phyloP scores from a whole-genome alignment of 306 rosid genomes.

The Pyrus betulifolia region DNA sequence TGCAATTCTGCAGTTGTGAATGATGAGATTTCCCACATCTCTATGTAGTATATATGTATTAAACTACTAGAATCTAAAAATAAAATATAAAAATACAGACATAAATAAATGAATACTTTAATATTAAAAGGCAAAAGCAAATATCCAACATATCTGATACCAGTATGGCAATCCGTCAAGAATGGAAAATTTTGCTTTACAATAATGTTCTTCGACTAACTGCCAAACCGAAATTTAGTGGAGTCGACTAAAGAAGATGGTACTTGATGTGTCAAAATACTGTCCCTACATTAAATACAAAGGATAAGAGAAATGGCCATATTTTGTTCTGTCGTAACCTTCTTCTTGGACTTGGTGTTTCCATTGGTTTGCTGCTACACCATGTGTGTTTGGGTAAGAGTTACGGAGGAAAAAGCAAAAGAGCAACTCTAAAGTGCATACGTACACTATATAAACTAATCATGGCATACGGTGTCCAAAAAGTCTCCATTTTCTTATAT shows the following conservation, averaged over 20 bases:
- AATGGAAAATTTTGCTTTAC: neutral
- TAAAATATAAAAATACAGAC: neutral
- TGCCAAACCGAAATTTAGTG: neutral
- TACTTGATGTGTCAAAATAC: neutral
- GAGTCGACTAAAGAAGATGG: slow-evolving; percentile 5
- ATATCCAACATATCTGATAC: neutral
- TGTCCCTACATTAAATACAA: neutral
- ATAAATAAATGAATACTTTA: neutral
- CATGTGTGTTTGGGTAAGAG: slow-evolving; percentile 28
- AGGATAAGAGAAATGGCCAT: slow-evolving; percentile 10
- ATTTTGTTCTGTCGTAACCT: slow-evolving; percentile 2
- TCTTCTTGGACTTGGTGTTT: neutral
- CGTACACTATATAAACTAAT: neutral
- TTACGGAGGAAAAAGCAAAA: neutral
- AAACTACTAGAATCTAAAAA: neutral
- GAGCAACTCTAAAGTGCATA: neutral
- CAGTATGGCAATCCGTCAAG: neutral
- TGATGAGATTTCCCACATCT: neutral
- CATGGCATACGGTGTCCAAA: slow-evolving; percentile 16
- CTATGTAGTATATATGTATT: neutral
- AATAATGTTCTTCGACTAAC: neutral
- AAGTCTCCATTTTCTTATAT: neutral
- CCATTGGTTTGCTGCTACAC: slow-evolving; percentile 3
- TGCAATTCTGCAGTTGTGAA: neutral
- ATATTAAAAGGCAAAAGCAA: neutral